Base-by-base conservation (phyloP, 257 asterid species). In the Penstemon barbatus region DNA sequence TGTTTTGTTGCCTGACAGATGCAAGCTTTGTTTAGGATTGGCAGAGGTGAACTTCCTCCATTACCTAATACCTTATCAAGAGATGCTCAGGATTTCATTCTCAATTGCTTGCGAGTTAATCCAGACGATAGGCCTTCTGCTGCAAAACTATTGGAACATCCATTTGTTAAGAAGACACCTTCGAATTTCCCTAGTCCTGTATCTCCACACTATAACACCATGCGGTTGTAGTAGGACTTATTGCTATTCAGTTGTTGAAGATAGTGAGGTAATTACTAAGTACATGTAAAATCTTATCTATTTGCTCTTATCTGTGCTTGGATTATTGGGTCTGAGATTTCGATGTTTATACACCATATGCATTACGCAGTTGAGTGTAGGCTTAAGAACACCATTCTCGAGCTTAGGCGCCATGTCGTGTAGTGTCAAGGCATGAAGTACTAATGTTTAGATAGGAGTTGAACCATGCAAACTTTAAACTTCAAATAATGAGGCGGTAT, bases 1-100 rank as follows among this genome's bases (percentile, higher is more conserved):
- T 37, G 41, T 57, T 57, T 58, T 69, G 71, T 67, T 65, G 72
- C 56, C 63, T 61, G 54, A 44, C 84, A 83, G 87, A 81, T 83
- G 89, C 87, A 81, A 70, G 92, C 92, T 33, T 60, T 86, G 73
- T 86, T 79, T 78, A 77, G 83, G 69, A 86, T 86, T 41, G 92
- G 92, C 76, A 53, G 67, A 75, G 92, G 92, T 3, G 85, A 83
- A 71, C 87, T 79, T 63, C 92, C 92, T 38, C 83, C 78, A 5
- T 75, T 86, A 65, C 89, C 92, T 11, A 68, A 78, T 56, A 77
- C 77, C 75, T 75, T 86, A 60, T 86, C 92, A 48, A 79, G 68
- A 65, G 92, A 86, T 65, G 89, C 92, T n/a, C 84, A 70, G 58
- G 82, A 83, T 75, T 83, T 85, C 39, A 83, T 85, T 53, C 78